Evolutionary conservation across 139 green algal genomes (phyloP).

Genomic region (Picochlorum sp.): DNA sequence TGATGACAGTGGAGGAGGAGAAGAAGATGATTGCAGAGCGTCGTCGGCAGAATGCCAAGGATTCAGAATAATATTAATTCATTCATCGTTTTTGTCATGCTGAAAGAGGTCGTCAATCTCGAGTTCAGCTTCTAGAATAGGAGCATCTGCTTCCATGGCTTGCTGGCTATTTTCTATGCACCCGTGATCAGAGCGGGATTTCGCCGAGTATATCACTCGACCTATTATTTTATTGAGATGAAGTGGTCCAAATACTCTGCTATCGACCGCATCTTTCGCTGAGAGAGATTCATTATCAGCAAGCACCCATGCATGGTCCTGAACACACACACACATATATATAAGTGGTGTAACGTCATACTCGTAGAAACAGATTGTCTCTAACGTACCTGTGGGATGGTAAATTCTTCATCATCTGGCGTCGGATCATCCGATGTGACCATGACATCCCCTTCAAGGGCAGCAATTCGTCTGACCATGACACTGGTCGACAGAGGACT

Average conservation of each 20-base stretch:
- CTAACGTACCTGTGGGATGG: background rate
- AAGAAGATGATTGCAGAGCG: constrained; percentile 9
- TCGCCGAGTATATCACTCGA: constrained; percentile 26
- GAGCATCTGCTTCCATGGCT: constrained; percentile 27
- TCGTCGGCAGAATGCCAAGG: constrained; percentile 1
- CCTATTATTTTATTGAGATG: constrained; percentile 40
- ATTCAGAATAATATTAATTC: background rate
- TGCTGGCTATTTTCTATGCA: constrained; percentile 36
- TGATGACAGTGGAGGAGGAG: constrained; percentile 26
- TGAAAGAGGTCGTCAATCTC: constrained; percentile 29
- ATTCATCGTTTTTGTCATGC: background rate
- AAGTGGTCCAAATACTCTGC: constrained; percentile 51
- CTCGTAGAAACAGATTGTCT: background rate
- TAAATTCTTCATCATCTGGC: constrained; percentile 10
- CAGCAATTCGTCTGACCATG: constrained; percentile 66
- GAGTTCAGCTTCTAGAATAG: constrained; percentile 43
- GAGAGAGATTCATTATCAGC: constrained; percentile 62
- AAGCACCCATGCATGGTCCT: constrained; percentile 77
- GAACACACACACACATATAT: background rate
- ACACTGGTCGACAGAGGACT: constrained; percentile 7
- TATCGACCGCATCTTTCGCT: constrained; percentile 46
- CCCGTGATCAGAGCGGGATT: constrained; percentile 22
- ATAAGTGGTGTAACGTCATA: too few relatives aligned
- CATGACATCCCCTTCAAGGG: constrained; percentile 64
- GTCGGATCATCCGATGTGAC: constrained; percentile 17